Evolutionary conservation across 495 filamentous ascomycete species (phyloP), one percentile per base, ranked within the genome.

Genomic region (Collariella sp.): DNA sequence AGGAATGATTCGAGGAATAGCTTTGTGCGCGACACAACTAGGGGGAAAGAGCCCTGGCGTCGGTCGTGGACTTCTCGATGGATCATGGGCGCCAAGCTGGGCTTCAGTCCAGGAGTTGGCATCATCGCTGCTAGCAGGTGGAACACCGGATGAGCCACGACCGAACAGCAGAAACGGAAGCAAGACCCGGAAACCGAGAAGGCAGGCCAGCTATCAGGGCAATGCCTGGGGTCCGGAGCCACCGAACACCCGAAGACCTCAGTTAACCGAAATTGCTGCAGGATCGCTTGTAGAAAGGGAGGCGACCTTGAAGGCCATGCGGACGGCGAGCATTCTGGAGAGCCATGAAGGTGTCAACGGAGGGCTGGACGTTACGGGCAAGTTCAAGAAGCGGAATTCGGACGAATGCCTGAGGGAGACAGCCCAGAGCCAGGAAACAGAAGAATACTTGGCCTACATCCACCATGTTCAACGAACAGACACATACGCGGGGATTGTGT

Each of bases 401-500:
- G 72, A 76, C 45, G 79, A 81, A 45, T 66, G 67, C 19, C 34
- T 67, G 16, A 65, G 63, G 29, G 52, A 50, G 26, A 55, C 64
- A 11, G 45, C 52, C 7, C 51, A 58, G 15, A 62, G 46, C 48
- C 60, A 72, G 50, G 65, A 82, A 34, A 60, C 74, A 35, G 79
- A 82, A 47, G 87, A 90, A 39, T 79, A 83, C 18, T 65, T 96
- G 50, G 91, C 89, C 13, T 98, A 98, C 68, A 74, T 98, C 20
- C 93, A 98, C 69, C 84, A 83, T 54, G 91, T 98, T 3, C 80
- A 81, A 53, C 76, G 83, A 5, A 77, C 77, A 29, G 94, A 97
- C 63, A 96, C 88, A 12, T 82, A 96, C 53, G 88, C 88, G 1
- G 91, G 93, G 2, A 84, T 98, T 18, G 86, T 88, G 23, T 88